A percentile compares a stretch with the other conserved stretches of the same genome.
Conservation (phyloP, 768 basidiomycete genomes). For the Boletus coccyginus region DNA sequence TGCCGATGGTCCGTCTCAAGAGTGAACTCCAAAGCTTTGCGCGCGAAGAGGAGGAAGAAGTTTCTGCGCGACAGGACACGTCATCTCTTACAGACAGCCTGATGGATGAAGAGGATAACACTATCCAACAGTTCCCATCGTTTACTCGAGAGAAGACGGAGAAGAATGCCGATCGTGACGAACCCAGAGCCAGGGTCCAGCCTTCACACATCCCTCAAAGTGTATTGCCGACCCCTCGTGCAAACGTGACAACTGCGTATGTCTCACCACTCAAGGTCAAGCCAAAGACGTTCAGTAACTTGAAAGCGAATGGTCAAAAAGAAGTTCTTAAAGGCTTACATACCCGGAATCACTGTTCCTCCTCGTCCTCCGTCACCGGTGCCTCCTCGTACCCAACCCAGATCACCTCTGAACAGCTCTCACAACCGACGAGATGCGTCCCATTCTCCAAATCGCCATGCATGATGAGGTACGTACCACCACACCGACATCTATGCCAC, state of each 20-base stretch:
- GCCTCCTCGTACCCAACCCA: slow-evolving; percentile 81
- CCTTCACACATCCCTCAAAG: slow-evolving; percentile 28
- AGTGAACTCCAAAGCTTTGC: slow-evolving; percentile 58
- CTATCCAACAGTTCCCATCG: slow-evolving; percentile 23
- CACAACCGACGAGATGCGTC: slow-evolving; percentile 70
- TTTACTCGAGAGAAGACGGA: slow-evolving; percentile 47
- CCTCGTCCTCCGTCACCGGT: slow-evolving; percentile 27
- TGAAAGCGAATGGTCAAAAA: neutral
- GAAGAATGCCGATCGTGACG: slow-evolving; percentile 42
- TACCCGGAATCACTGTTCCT: neutral
- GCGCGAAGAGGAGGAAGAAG: slow-evolving; percentile 35
- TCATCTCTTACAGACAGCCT: slow-evolving; percentile 25
- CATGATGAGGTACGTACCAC: slow-evolving; percentile 59
- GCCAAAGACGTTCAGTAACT: slow-evolving; percentile 40
- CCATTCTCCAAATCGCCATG: slow-evolving; percentile 63
- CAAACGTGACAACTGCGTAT: slow-evolving; percentile 26
- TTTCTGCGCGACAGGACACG: slow-evolving; percentile 22
- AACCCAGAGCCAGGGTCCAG: slow-evolving; percentile 52
- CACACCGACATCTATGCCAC: slow-evolving; percentile 70
- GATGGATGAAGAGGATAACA: slow-evolving; percentile 30
- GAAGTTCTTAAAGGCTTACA: neutral
- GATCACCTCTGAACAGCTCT: slow-evolving; percentile 74
- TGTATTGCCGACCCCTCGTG: slow-evolving; percentile 36
- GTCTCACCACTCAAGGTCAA: slow-evolving; percentile 57
- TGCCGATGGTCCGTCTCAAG: slow-evolving; percentile 66